These are phyloP conservation scores for Coemansia sp. DNA, from an alignment of 192 early-diverging fungal genomes.

Conservation along the genomic window DNA sequence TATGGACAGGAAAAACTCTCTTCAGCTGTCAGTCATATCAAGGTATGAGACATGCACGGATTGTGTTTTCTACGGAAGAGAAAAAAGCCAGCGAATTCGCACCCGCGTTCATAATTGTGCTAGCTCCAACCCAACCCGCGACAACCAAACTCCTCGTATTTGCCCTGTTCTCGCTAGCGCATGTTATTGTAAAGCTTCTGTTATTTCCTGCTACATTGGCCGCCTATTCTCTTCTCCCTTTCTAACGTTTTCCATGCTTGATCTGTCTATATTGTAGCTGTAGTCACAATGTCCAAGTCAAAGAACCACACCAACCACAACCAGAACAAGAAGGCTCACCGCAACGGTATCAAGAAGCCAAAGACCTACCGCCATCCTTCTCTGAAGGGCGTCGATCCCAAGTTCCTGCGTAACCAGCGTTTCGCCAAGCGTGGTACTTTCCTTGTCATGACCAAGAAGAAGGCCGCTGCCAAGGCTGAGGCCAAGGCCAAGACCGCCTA, in stretches of 20 bases:
- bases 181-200: not conserved
- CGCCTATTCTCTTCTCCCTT: not conserved
- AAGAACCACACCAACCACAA: conserved; percentile 99
- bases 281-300: conserved; percentile 78
- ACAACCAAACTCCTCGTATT: too few species aligned
- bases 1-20: too few species aligned
- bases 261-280: conserved; percentile 1
- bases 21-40: too few species aligned
- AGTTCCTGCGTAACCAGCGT: conserved; percentile 98
- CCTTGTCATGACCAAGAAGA: conserved; percentile 41
- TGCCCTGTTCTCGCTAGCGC: too few species aligned
- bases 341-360: conserved; percentile 99
- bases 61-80: too few species aligned
- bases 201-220: not conserved
- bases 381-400: conserved; percentile 89
- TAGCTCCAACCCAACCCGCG: too few species aligned
- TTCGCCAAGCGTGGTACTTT: conserved; percentile 74
- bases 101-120: too few species aligned
- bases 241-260: not conserved
- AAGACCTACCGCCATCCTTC: conserved; percentile 86
- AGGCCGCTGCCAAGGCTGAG: conserved; percentile 35
- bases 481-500: conserved; percentile 30
- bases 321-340: conserved; percentile 99
- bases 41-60: too few species aligned
- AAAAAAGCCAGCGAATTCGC: too few species aligned